Conservation (phyloP, 163 green algal species). For the Chlamydomonas reinhardtii region DNA sequence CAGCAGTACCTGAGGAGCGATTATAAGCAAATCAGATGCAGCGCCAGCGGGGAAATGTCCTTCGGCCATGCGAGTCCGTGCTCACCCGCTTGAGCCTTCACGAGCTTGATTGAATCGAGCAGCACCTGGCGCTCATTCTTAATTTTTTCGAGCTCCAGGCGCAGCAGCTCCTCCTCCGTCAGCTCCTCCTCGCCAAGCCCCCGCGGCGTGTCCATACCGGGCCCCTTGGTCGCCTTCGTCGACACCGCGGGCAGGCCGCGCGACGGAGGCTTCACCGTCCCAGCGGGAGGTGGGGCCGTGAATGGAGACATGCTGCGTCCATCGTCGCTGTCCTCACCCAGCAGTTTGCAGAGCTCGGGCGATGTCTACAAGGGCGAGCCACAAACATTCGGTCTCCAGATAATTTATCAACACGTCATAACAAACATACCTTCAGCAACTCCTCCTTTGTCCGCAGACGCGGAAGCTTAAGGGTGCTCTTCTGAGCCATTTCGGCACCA, state of each 20-base stretch:
- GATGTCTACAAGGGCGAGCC: slow-evolving; percentile 58
- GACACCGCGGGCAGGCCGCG: slow-evolving; percentile 22
- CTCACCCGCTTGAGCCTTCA: slow-evolving; percentile 66
- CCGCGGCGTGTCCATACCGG: slow-evolving; percentile 66
- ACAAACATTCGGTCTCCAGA: neutral
- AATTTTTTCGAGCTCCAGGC: slow-evolving; percentile 81
- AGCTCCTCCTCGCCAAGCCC: slow-evolving; percentile 75
- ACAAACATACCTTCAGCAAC: slow-evolving; percentile 74
- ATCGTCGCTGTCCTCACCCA: slow-evolving; percentile 70
- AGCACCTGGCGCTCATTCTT: slow-evolving; percentile 82
- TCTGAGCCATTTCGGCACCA: slow-evolving; percentile 22
- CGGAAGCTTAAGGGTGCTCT: slow-evolving; percentile 75
- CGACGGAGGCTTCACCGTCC: neutral
- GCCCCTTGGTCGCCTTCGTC: slow-evolving; percentile 39
- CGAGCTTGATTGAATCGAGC: slow-evolving; percentile 73
- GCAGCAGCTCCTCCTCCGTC: slow-evolving; percentile 79
- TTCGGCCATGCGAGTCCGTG: neutral
- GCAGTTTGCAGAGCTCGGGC: slow-evolving; percentile 73
- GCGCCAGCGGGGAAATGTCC: neutral
- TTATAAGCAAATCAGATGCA: no score
- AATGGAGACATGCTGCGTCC: slow-evolving; percentile 56
- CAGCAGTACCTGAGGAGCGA: slow-evolving; percentile 63
- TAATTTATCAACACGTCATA: neutral
- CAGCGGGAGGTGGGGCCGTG: slow-evolving; percentile 27
- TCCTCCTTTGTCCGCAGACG: slow-evolving; percentile 81